Percentiles rank a stretch among this genome's conserved stretches.
Conservation (phyloP, 345 rosid genomes). For the Aegle marmelos region DNA sequence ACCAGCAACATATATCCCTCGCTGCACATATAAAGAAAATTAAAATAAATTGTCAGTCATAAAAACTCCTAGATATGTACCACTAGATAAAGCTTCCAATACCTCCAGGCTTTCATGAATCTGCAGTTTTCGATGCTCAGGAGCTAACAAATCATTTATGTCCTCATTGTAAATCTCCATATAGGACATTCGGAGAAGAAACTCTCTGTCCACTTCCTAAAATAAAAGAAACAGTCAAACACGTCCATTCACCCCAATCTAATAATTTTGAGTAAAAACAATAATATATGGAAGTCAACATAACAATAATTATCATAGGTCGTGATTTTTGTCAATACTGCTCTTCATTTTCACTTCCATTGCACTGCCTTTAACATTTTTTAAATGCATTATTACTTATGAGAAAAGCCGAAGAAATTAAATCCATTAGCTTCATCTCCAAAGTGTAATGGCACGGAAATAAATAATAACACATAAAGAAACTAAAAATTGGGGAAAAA, state of each 20-base stretch:
- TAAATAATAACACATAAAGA: neutral
- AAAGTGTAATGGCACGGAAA: neutral
- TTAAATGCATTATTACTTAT: neutral
- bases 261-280: neutral
- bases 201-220: constrained; percentile 76
- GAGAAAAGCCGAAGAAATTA: neutral
- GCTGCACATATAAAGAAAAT: constrained; percentile 36
- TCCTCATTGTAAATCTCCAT: constrained; percentile 97
- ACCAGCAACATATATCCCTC: constrained; percentile 96
- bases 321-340: neutral
- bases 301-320: neutral
- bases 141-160: constrained; percentile 82
- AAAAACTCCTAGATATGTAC: neutral
- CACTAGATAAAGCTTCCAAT: constrained; percentile 2
- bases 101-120: constrained; percentile 93
- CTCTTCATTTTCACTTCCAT: no score
- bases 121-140: constrained; percentile 91
- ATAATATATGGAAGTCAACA: neutral
- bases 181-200: constrained; percentile 90
- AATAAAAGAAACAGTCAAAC: constrained; percentile 7
- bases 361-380: neutral
- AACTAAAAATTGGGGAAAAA: neutral
- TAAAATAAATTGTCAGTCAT: constrained; percentile 1
- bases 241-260: neutral
- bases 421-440: neutral